Percentiles rank a stretch among this genome's conserved stretches.
Evolutionary conservation across 306 rosid genomes (phyloP).

Genomic region (Ziziphus jujuba): DNA sequence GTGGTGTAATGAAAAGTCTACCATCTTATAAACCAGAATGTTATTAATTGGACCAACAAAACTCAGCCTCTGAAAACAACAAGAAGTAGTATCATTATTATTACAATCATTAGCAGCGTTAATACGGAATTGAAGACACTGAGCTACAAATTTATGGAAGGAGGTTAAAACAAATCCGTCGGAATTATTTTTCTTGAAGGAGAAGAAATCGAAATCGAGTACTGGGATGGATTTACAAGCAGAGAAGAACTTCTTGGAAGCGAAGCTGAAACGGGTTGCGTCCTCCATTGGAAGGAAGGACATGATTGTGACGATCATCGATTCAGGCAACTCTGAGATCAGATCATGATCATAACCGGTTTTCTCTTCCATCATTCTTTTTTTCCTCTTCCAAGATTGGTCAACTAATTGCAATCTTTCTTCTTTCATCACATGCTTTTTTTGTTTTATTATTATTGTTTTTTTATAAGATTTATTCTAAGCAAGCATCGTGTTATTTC

Average conservation of each 20-base stretch:
- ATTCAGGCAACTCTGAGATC: neutral
- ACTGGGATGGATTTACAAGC: neutral
- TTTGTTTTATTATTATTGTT: too few species aligned
- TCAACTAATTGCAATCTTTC: too few species aligned
- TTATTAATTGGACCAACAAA: neutral
- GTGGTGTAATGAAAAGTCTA: neutral
- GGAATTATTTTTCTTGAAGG: too few species aligned
- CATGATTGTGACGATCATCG: conserved; percentile 10
- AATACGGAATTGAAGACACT: too few species aligned
- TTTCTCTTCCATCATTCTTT: conserved; percentile 1
- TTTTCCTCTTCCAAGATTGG: too few species aligned
- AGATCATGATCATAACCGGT: neutral
- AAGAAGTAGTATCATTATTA: too few species aligned
- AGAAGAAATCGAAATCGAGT: neutral
- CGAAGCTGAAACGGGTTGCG: neutral
- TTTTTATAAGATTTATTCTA: too few species aligned
- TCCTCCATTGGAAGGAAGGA: neutral
- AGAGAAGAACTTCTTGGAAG: neutral
- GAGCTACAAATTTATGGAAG: too few species aligned
- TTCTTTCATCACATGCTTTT: too few species aligned
- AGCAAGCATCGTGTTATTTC: too few species aligned
- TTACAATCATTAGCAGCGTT: too few species aligned
- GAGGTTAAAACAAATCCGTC: too few species aligned
- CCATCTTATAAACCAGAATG: neutral
- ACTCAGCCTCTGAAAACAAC: neutral